phyloP scores from a whole-genome alignment of 352 stramenopile genomes.

The Pythium dissimile region DNA sequence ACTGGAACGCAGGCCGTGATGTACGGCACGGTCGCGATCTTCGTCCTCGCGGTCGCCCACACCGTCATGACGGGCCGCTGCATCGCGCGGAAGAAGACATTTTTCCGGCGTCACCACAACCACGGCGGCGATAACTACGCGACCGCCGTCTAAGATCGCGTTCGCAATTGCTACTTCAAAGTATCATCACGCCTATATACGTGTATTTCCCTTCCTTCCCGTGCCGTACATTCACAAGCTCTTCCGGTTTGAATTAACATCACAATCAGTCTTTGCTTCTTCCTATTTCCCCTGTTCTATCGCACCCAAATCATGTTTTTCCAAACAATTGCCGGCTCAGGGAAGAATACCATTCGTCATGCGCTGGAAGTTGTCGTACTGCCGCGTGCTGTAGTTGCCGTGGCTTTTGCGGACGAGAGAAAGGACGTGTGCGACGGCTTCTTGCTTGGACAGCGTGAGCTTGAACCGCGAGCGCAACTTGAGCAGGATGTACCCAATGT shows the following conservation, averaged over 20 bases:
- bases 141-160: conserved; percentile 13
- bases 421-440: conserved; percentile 88
- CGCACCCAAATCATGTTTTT: too few species aligned
- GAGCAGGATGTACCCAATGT: conserved; percentile 82
- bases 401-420: conserved; percentile 91
- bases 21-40: conserved; percentile 33
- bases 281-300: too few species aligned
- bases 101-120: conserved; percentile 2
- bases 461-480: conserved; percentile 88
- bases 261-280: neutral
- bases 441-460: conserved; percentile 80
- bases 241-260: neutral
- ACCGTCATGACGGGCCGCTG: conserved; percentile 68
- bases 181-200: too few species aligned
- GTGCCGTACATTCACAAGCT: neutral
- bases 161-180: too few species aligned
- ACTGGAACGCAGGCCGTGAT: conserved; percentile 60
- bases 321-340: too few species aligned
- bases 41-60: conserved; percentile 62
- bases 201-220: too few species aligned
- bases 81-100: conserved; percentile 27
- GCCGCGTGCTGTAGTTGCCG: conserved; percentile 90
- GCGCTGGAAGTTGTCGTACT: conserved; percentile 94
- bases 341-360: conserved; percentile 93
- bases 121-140: conserved; percentile 13